Conservation (phyloP, 2,329 filamentous ascomycete species). For the Cephalotrichum gorgonifer region DNA sequence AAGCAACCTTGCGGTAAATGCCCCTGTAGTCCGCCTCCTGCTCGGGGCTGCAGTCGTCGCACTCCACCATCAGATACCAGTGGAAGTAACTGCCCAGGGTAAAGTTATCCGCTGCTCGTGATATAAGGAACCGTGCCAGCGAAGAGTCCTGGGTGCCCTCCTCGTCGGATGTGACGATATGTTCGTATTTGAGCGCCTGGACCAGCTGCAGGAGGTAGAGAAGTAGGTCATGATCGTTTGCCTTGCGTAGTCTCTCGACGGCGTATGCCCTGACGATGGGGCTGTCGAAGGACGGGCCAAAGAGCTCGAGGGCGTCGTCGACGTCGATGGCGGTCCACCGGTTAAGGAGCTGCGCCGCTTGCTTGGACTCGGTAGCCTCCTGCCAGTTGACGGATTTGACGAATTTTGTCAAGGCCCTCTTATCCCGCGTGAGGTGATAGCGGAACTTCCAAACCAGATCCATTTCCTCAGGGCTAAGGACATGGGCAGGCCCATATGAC, state of each 20-base stretch:
- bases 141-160: conserved; percentile 67
- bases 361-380: conserved; percentile 72
- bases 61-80: conserved; percentile 98
- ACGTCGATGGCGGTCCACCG: conserved; percentile 97
- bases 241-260: conserved; percentile 81
- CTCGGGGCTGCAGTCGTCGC: conserved; percentile 71
- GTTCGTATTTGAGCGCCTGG: conserved; percentile 90
- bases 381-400: conserved; percentile 96
- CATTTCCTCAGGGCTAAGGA: conserved; percentile 81
- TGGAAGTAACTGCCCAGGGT: conserved; percentile 90
- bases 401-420: conserved; percentile 87
- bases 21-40: conserved; percentile 67
- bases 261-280: conserved; percentile 83
- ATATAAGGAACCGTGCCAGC: conserved; percentile 79
- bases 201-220: conserved; percentile 90
- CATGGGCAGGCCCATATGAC: conserved; percentile 84
- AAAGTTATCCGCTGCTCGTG: conserved; percentile 78
- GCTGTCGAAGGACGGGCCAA: conserved; percentile 88
- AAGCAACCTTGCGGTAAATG: conserved; percentile 87
- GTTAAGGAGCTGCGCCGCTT: conserved; percentile 79
- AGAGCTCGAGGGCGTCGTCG: conserved; percentile 87
- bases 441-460: conserved; percentile 97
- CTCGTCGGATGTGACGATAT: conserved; percentile 47
- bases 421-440: conserved; percentile 87
- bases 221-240: conserved; percentile 83